A percentile compares a stretch with the other conserved stretches of the same genome.
phyloP scores from a whole-genome alignment of 1,284 basidiomycete species.

The Baeospora myosura region DNA sequence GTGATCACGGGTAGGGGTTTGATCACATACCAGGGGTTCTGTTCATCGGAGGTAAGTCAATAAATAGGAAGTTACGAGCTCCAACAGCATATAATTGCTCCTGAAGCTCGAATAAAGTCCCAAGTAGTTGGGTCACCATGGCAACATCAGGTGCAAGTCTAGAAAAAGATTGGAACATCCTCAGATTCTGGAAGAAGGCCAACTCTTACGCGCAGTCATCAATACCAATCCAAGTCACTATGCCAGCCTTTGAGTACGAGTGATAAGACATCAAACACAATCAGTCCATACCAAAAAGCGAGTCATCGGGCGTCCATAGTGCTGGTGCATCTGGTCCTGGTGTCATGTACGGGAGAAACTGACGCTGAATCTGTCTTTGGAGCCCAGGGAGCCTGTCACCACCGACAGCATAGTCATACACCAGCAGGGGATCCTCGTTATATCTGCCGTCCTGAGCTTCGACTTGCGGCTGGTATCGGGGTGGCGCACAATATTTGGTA shows the following conservation, averaged over 20 bases:
- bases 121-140: too few relatives aligned
- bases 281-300: conserved; percentile 38
- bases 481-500: conserved; percentile 32
- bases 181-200: conserved; percentile 5
- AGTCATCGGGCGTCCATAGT: conserved; percentile 32
- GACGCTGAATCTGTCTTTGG: conserved; percentile 28
- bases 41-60: conserved; percentile 56
- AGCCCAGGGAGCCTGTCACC: conserved; percentile 36
- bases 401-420: conserved; percentile 45
- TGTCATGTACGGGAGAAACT: conserved; percentile 23
- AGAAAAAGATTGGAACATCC: too few relatives aligned
- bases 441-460: conserved; percentile 22
- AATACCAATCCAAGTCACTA: conserved; percentile 60
- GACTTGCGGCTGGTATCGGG: conserved; percentile 22
- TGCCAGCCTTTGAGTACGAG: not conserved
- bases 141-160: too few relatives aligned
- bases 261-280: too few relatives aligned
- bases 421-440: conserved; percentile 32
- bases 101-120: conserved; percentile 34
- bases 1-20: conserved; percentile 1
- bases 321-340: conserved; percentile 32
- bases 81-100: conserved; percentile 40
- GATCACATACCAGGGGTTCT: conserved; percentile 35
- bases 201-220: conserved; percentile 62
- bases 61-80: conserved; percentile 57